These are phyloP conservation scores for Fusarium buharicum DNA, from an alignment of 2,329 filamentous ascomycete genomes.

Conservation along the genomic window DNA sequence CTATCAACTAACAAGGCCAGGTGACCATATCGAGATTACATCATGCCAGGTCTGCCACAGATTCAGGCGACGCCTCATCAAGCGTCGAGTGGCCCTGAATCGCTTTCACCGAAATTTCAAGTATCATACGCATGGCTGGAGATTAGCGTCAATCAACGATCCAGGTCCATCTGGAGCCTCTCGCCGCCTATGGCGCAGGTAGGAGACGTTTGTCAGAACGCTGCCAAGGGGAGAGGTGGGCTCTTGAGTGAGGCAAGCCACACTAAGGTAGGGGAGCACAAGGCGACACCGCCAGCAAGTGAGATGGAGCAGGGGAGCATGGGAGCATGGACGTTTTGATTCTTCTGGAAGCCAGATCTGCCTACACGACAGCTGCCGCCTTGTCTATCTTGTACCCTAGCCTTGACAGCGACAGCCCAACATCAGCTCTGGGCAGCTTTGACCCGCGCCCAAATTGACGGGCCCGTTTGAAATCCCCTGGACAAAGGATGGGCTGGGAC, in stretches of 20 bases:
- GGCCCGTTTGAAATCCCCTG: conserved; percentile 35
- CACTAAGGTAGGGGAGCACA: conserved; percentile 28
- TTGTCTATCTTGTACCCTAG: conserved; percentile 9
- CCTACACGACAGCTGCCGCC: conserved; percentile 32
- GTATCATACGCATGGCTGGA: conserved; percentile 31
- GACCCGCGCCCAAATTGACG: conserved; percentile 41
- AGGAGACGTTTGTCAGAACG: conserved; percentile 25
- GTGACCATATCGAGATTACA: conserved; percentile 39
- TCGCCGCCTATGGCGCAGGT: conserved; percentile 24
- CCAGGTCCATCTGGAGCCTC: conserved; percentile 15
- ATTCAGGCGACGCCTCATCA: conserved; percentile 30
- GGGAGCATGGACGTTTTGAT: conserved; percentile 33
- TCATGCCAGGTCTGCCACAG: conserved; percentile 26
- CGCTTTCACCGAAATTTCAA: conserved; percentile 44
- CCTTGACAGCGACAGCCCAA: conserved; percentile 40
- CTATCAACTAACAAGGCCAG: conserved; percentile 21
- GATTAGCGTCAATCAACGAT: conserved; percentile 36
- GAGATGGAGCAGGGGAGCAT: conserved; percentile 25
- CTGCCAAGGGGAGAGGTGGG: conserved; percentile 33
- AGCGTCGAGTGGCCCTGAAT: conserved; percentile 24
- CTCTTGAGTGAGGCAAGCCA: conserved; percentile 46
- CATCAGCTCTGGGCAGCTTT: conserved; percentile 36
- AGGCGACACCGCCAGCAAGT: conserved; percentile 36
- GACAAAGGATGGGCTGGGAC: conserved; percentile 27
- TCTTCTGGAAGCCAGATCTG: conserved; percentile 46